Evolutionary conservation across 2,329 filamentous ascomycete genomes (phyloP).

Genomic region (Seiridium unicorne): DNA sequence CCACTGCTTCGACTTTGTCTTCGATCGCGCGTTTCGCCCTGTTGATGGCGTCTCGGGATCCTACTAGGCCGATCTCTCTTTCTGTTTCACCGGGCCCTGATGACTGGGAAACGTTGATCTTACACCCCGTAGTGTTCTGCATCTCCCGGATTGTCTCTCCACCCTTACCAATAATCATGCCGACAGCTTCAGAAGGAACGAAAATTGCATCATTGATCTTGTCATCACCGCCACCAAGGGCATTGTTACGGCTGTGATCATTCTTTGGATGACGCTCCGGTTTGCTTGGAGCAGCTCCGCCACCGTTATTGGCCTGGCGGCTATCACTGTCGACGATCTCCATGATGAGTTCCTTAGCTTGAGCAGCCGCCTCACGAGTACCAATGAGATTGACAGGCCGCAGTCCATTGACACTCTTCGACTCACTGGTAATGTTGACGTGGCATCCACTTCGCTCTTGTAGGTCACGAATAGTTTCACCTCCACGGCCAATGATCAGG

Average conservation of each 20-base stretch:
- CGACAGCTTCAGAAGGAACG: conserved; percentile 87
- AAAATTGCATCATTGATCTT: conserved; percentile 81
- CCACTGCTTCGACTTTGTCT: conserved; percentile 88
- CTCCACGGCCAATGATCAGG: conserved; percentile 88
- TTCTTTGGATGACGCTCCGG: conserved; percentile 28
- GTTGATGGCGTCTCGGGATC: conserved; percentile 72
- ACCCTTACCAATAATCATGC: conserved; percentile 95
- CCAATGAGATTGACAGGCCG: conserved; percentile 90
- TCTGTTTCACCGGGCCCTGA: conserved; percentile 75
- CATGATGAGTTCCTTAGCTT: conserved; percentile 84
- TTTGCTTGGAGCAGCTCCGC: conserved; percentile 33
- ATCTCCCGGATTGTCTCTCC: conserved; percentile 94
- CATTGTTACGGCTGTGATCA: conserved; percentile 39
- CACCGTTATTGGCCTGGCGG: conserved; percentile 40
- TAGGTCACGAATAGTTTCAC: conserved; percentile 88
- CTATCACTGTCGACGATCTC: conserved; percentile 94
- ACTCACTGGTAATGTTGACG: conserved; percentile 91
- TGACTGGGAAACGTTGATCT: conserved; percentile 88
- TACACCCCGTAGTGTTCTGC: conserved; percentile 84
- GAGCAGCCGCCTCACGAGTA: conserved; percentile 68
- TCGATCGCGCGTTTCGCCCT: conserved; percentile 82
- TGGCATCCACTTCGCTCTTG: conserved; percentile 93
- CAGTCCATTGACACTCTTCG: conserved; percentile 87
- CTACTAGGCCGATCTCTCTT: conserved; percentile 84
- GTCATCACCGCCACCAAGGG: conserved; percentile 44